Evolutionary conservation across 768 basidiomycete genomes (phyloP), one percentile per base, ranked within the genome.

Genomic region (Solioccasus polychromus): DNA sequence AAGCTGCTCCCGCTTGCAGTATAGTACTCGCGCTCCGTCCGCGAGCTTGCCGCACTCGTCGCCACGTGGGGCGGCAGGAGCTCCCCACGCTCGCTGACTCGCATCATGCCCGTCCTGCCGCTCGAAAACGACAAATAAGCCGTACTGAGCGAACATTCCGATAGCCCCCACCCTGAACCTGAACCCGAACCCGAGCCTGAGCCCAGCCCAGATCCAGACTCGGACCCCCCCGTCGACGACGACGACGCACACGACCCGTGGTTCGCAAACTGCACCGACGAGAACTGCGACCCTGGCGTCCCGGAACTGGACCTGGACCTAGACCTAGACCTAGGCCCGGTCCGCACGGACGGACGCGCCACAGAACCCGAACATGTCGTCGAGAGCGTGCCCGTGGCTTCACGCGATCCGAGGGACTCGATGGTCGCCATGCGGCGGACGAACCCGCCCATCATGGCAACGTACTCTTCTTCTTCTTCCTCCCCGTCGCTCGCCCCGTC

Each of bases 371-470:
- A 60, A 64, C 28, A 68, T 20, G 52, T 42, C 36, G 54, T 63
- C 63, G 54, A 64, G 63, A 39, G 70, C 31, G 54, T 54, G 30
- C 53, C 35, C 11, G 48, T 49, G 28, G 50, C 62, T 55, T 90
- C 87, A 40, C 77, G 74, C 15, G 82, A 85, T 31, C 85, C 86
- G 62, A 88, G 72, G 34, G 79, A 82, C 61, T 88, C 85, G 50
- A 89, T 89, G 23, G 88, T 89, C 17, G 85, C 82, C 87, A 90
- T 88, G 30, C 88, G 83, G 41, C 76, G 72, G 35, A 89, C 74
- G 54, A 72, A 77, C 19, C 76, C 71, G 42, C 85, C 83, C 44
- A 90, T 68, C 39, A 89, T 72, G 6, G 73, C 74, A 24, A 88
- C 69, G 42, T 76, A 62, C 23, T 60, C 63, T 20, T 64, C 62